Conservation (phyloP, 495 filamentous ascomycete genomes). For the Aspergillus kassunensis region DNA sequence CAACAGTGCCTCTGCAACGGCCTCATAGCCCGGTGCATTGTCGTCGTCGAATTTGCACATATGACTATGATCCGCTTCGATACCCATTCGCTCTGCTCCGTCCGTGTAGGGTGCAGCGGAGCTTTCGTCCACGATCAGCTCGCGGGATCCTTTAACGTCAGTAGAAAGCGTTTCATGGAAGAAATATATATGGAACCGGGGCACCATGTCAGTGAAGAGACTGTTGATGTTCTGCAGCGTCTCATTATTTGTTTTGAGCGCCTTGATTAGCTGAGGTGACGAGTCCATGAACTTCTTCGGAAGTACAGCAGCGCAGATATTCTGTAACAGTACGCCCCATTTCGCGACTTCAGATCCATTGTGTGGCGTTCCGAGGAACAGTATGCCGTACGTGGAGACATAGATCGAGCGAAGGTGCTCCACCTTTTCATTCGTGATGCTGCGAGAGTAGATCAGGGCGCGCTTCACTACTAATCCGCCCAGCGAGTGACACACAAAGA, state of each 20-base stretch:
- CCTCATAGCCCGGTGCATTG: constrained; percentile 68
- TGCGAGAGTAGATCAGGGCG: constrained; percentile 61
- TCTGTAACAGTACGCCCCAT: constrained; percentile 72
- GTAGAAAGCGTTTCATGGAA: constrained; percentile 69
- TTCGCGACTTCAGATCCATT: constrained; percentile 71
- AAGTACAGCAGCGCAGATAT: constrained; percentile 65
- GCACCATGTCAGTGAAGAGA: constrained; percentile 68
- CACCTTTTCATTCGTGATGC: constrained; percentile 59
- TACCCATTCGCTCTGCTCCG: constrained; percentile 70
- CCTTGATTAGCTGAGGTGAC: constrained; percentile 64
- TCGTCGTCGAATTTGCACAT: constrained; percentile 84
- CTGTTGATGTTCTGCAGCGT: constrained; percentile 77
- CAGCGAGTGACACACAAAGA: constrained; percentile 81
- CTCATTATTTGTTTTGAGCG: constrained; percentile 74
- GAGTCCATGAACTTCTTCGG: constrained; percentile 68
- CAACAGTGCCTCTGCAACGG: constrained; percentile 65
- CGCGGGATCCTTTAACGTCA: constrained; percentile 57
- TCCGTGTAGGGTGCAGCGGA: constrained; percentile 73
- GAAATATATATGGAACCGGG: constrained; percentile 67
- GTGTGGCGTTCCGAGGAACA: constrained; percentile 88
- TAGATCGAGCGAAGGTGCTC: constrained; percentile 74
- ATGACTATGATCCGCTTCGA: constrained; percentile 77
- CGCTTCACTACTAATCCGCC: constrained; percentile 80
- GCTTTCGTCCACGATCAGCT: constrained; percentile 66
- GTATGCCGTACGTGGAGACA: constrained; percentile 77